Evolutionary conservation across 805 yeast genomes (phyloP).

Genomic region (Kazachstania martiniae): DNA sequence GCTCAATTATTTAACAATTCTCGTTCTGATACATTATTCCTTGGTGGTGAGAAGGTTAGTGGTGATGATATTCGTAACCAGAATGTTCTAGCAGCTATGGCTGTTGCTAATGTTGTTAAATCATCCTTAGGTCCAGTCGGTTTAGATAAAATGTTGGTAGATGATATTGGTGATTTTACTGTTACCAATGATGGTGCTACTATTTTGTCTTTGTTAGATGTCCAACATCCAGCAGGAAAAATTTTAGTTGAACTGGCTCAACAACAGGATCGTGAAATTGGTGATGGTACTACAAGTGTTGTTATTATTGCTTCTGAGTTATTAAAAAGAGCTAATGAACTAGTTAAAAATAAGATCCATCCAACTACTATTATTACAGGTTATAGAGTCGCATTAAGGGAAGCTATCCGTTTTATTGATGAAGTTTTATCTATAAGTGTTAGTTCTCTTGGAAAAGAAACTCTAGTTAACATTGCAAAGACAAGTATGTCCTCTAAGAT

Average conservation of each 20-base stretch:
- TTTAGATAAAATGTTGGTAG: constrained; percentile 95
- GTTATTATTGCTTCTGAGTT: constrained; percentile 93
- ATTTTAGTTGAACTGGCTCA: constrained; percentile 94
- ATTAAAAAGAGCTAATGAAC: constrained; percentile 82
- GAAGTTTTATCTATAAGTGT: constrained; percentile 79
- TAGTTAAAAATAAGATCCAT: constrained; percentile 87
- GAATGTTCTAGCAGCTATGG: constrained; percentile 87
- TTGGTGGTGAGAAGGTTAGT: constrained; percentile 91
- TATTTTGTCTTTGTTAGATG: constrained; percentile 78
- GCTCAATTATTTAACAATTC: constrained; percentile 63
- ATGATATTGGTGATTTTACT: constrained; percentile 97
- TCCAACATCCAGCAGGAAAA: constrained; percentile 98
- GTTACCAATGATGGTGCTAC: constrained; percentile 99
- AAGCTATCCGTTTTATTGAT: constrained; percentile 76
- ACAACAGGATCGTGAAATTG: constrained; percentile 97
- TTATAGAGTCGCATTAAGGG: constrained; percentile 84
- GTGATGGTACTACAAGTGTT: constrained; percentile 96
- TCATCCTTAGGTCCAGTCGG: constrained; percentile 98
- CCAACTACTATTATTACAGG: constrained; percentile 98
- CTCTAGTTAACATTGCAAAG: constrained; percentile 83
- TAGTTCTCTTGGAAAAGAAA: constrained; percentile 68
- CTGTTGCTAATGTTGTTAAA: constrained; percentile 70
- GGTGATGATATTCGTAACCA: constrained; percentile 96
- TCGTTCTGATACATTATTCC: constrained; percentile 85
- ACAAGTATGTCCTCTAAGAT: constrained; percentile 96